Evolutionary conservation across 2,329 filamentous ascomycete genomes (phyloP).

Genomic region (Trichoderma breve): DNA sequence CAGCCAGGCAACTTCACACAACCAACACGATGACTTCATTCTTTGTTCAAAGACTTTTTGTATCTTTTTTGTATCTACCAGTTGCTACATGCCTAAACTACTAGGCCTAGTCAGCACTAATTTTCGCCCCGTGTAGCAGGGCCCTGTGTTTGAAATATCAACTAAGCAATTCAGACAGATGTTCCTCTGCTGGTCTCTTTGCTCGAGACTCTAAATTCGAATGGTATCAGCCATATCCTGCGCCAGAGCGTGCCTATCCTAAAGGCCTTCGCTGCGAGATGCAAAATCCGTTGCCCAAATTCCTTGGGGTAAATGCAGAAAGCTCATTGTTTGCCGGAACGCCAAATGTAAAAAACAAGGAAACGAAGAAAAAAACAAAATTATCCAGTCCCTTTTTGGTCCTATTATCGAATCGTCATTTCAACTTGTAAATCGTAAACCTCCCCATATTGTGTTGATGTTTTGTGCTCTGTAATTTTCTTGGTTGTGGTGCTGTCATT

Average conservation of each 20-base stretch:
- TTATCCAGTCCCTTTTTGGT: conserved; percentile 20
- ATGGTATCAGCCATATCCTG: conserved; percentile 24
- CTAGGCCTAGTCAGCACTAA: background rate
- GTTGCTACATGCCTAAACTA: background rate
- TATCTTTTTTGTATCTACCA: conserved; percentile 5
- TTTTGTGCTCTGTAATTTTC: background rate
- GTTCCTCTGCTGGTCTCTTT: conserved; percentile 14
- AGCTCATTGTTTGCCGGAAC: conserved; percentile 17
- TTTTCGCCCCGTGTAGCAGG: background rate
- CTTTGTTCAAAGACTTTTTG: background rate
- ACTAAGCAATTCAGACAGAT: conserved; percentile 12
- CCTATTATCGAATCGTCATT: conserved; percentile 18
- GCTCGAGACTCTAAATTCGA: conserved; percentile 17
- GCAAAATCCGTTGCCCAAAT: conserved; percentile 21
- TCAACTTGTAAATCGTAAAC: conserved; percentile 19
- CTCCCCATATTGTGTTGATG: background rate
- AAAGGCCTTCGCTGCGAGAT: conserved; percentile 19
- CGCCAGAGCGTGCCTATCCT: conserved; percentile 21
- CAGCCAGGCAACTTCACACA: background rate
- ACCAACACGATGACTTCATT: background rate
- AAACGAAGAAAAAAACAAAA: conserved; percentile 13
- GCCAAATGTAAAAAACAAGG: background rate
- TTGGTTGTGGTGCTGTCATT: background rate
- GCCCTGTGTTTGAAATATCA: conserved; percentile 4
- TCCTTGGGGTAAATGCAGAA: conserved; percentile 22